A percentile compares a stretch with the other conserved stretches of the same genome.
These are phyloP conservation scores for Symbiodinium natans DNA, from an alignment of 73 alveolate genomes.

Conservation along the genomic window DNA sequence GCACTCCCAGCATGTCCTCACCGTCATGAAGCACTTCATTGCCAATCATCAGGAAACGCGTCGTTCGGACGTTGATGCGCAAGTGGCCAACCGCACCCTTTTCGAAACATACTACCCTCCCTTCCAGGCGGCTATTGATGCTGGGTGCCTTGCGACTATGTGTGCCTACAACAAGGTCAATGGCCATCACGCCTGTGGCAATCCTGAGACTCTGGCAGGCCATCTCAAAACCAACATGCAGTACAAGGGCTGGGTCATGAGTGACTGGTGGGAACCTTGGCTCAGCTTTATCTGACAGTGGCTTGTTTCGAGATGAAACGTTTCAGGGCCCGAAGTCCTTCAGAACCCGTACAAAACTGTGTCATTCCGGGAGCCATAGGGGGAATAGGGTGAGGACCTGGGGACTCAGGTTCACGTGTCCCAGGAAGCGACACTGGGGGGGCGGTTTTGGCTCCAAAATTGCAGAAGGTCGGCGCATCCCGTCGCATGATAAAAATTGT, in stretches of 20 bases:
- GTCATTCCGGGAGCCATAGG: too few relatives aligned
- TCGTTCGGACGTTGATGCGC: conserved; percentile 44
- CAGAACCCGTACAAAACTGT: too few relatives aligned
- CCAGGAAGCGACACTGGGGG: too few relatives aligned
- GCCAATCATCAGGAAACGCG: conserved; percentile 76
- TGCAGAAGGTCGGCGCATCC: too few relatives aligned
- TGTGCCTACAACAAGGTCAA: conserved; percentile 89
- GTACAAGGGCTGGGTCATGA: conserved; percentile 74
- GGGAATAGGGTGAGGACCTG: too few relatives aligned
- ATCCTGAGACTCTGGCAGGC: not conserved
- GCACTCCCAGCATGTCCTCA: conserved; percentile 61
- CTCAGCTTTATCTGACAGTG: not conserved
- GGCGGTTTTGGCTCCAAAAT: too few relatives aligned
- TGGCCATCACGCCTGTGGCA: conserved; percentile 18
- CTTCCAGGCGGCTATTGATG: conserved; percentile 61
- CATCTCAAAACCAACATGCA: not conserved
- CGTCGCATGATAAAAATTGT: too few relatives aligned
- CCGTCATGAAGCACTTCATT: conserved; percentile 90
- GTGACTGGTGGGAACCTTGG: conserved; percentile 84
- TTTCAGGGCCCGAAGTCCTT: too few relatives aligned
- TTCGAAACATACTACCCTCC: conserved; percentile 77
- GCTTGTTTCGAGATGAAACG: too few relatives aligned
- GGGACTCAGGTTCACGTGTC: too few relatives aligned
- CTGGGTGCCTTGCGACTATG: conserved; percentile 76
- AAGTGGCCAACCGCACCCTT: conserved; percentile 2